phyloP scores from a whole-genome alignment of 345 rosid species.

The Sisymbrium altissimum region DNA sequence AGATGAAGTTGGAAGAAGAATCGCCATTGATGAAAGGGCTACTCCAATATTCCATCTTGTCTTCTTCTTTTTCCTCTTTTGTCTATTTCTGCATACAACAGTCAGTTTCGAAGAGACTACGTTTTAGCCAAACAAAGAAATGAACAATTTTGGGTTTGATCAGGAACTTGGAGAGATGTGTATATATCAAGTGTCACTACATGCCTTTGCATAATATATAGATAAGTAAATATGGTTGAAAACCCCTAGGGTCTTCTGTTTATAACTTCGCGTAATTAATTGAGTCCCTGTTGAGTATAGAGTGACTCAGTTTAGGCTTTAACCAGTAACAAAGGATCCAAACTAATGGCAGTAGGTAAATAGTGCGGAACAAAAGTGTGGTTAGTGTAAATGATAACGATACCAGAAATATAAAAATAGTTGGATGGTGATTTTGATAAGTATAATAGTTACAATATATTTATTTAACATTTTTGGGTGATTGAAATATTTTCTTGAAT shows the following conservation, averaged over 20 bases:
- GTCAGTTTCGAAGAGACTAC: neutral
- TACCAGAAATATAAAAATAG: too few species aligned
- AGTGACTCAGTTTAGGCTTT: slow-evolving; percentile 1
- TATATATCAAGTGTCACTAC: slow-evolving; percentile 9
- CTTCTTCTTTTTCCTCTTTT: neutral
- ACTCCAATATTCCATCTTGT: slow-evolving; percentile 28
- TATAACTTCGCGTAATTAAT: neutral
- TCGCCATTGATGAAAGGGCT: slow-evolving; percentile 21
- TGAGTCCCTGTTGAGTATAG: neutral
- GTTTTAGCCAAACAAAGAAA: slow-evolving; percentile 13
- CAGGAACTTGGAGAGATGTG: slow-evolving; percentile 3
- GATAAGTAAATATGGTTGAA: neutral
- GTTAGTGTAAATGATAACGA: too few species aligned
- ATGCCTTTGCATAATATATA: neutral
- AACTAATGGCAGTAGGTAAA: neutral
- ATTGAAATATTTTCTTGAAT: too few species aligned
- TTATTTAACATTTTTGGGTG: too few species aligned
- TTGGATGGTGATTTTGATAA: too few species aligned
- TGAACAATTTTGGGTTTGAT: neutral
- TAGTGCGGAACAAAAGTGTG: neutral
- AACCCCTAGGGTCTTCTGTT: neutral
- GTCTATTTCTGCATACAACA: neutral
- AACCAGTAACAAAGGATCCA: neutral
- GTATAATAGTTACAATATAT: too few species aligned
- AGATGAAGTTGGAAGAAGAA: slow-evolving; percentile 23